Base-by-base conservation (phyloP, 805 yeast species). In the Geotrichum ghanense region DNA sequence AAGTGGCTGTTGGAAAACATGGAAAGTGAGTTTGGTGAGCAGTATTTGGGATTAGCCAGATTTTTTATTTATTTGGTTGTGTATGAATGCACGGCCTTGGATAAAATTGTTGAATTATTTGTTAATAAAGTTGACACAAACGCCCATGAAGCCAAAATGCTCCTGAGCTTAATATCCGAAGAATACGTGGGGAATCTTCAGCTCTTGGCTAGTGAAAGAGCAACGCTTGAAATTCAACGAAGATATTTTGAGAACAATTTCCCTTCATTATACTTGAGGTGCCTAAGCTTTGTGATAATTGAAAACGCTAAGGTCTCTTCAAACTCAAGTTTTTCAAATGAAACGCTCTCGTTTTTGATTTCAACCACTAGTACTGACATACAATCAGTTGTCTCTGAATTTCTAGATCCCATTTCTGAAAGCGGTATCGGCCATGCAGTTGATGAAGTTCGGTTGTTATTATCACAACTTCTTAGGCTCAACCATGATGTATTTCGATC, bases 31-130 rank as follows among this genome's bases (percentile, higher is more conserved):
- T 44, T 50, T 4, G 51, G 51, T 22, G 45, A 51, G 3, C 68
- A 67, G 40, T 68, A 65, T 47, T 62, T 65, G 2, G 51, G 60
- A 21, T 63, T 68, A 45, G 51, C 64, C 41, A 69, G 62, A 35
- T 58, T 72, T 10, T 51, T 71, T 4, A 47, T 64, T n/a, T 65
- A 61, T 23, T 48, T 73, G 40, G 53, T 73, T 1, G 48, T 65
- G 10, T 63, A 68, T 45, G 70, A 65, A 17, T 59, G 72, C 37
- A 50, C 70, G 2, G 52, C 57, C 2, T 42, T 74, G 3, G 56
- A 63, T 14, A 51, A 62, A 1, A 52, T 71, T 1, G 37, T 31
- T 4, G 16, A 5, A 6, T 31, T 31, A 6, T n/a, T 31, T 19
- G 16, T 31, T 16, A 12, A 9, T 5, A 31, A 31, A 31, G 37